Conservation (phyloP, 2,329 filamentous ascomycete species). For the Albophoma yamanashiensis region DNA sequence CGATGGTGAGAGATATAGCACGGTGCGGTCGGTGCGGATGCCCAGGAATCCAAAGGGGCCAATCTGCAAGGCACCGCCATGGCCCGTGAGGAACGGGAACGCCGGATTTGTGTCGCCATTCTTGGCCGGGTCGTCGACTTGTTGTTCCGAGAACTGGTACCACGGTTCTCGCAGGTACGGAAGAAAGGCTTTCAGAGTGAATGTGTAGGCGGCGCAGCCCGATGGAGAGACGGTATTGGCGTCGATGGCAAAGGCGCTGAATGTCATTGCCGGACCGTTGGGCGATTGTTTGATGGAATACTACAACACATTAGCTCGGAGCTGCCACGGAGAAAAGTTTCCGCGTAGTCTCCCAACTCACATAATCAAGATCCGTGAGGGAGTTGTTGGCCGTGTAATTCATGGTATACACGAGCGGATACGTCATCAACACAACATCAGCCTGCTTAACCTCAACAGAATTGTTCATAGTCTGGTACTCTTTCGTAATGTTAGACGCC, state of each 20-base stretch:
- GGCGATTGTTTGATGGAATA: slow-evolving; percentile 24
- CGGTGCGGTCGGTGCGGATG: slow-evolving; percentile 47
- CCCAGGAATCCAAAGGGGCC: slow-evolving; percentile 58
- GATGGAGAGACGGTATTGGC: slow-evolving; percentile 55
- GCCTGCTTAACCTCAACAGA: slow-evolving; percentile 58
- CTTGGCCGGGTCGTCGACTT: slow-evolving; percentile 51
- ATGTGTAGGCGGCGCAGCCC: slow-evolving; percentile 59
- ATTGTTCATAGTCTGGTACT: slow-evolving; percentile 58
- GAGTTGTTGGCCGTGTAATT: slow-evolving; percentile 10
- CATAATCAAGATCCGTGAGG: slow-evolving; percentile 11
- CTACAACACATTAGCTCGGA: slow-evolving; percentile 1
- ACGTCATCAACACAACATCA: slow-evolving; percentile 56
- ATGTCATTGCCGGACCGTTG: slow-evolving; percentile 64
- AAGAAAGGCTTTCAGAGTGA: slow-evolving; percentile 49
- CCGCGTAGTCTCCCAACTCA: slow-evolving; percentile 1
- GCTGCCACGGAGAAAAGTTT: neutral
- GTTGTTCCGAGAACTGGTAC: slow-evolving; percentile 61
- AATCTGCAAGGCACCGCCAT: slow-evolving; percentile 60
- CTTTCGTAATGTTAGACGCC: slow-evolving; percentile 40
- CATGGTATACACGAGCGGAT: slow-evolving; percentile 49
- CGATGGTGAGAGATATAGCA: slow-evolving; percentile 49
- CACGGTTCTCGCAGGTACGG: slow-evolving; percentile 57
- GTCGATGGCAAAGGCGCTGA: slow-evolving; percentile 56
- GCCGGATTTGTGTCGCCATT: slow-evolving; percentile 41
- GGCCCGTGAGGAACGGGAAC: slow-evolving; percentile 61